These are phyloP conservation scores for Fusarium fracticaudum DNA, from an alignment of 2,329 filamentous ascomycete species.

Conservation along the genomic window DNA sequence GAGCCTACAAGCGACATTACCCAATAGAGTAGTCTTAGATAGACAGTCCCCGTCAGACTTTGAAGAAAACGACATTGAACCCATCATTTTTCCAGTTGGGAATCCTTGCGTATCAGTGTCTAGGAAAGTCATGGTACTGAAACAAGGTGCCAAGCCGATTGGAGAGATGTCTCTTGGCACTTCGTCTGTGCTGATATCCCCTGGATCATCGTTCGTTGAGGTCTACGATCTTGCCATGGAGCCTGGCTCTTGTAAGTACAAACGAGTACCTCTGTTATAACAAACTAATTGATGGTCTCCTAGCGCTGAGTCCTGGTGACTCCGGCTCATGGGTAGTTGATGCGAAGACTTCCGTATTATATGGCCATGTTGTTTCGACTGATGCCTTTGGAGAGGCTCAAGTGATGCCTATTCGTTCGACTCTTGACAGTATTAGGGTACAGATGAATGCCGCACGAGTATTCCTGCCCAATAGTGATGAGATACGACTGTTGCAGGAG, in stretches of 20 bases:
- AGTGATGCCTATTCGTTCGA: neutral
- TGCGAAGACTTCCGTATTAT: neutral
- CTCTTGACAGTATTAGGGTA: neutral
- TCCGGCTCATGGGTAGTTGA: neutral
- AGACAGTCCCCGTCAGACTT: neutral
- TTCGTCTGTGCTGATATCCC: neutral
- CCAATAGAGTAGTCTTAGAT: neutral
- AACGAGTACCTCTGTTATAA: fast-evolving
- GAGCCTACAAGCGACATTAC: neutral
- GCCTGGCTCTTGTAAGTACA: neutral
- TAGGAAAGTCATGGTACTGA: neutral
- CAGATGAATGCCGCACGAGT: neutral
- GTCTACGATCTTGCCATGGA: neutral
- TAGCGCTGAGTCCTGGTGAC: neutral
- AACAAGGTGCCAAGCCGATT: fast-evolving
- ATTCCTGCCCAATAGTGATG: neutral
- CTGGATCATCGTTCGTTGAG: neutral
- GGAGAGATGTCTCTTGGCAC: neutral
- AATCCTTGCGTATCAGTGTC: fast-evolving
- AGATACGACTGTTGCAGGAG: neutral
- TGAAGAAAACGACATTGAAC: too few relatives aligned
- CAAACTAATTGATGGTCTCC: too few relatives aligned
- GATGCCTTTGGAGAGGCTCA: conserved; percentile 2
- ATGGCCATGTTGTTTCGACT: neutral
- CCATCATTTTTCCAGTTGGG: fast-evolving